Evolutionary conservation across 2,329 filamentous ascomycete species (phyloP).

Genomic region (Metarhizium album): DNA sequence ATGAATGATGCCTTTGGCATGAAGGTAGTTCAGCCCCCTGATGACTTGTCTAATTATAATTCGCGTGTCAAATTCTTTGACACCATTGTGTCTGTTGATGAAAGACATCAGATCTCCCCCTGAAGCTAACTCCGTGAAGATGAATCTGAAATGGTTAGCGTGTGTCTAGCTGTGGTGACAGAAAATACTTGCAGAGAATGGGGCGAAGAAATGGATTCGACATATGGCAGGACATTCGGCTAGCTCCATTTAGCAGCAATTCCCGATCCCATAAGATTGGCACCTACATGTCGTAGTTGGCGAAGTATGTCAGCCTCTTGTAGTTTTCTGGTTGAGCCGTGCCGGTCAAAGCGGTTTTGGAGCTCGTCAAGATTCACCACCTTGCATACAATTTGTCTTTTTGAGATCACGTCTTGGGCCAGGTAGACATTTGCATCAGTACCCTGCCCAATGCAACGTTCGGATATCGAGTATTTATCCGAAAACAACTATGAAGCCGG

Average conservation of each 20-base stretch:
- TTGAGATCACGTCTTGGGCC: conserved; percentile 35
- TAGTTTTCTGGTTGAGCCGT: conserved; percentile 26
- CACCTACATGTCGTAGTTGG: conserved; percentile 41
- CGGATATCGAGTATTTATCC: conserved; percentile 22
- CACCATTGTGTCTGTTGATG: conserved; percentile 21
- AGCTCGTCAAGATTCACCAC: conserved; percentile 39
- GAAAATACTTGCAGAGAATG: conserved; percentile 31
- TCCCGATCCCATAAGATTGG: neutral
- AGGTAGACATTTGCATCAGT: conserved; percentile 27
- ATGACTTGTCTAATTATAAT: conserved; percentile 38
- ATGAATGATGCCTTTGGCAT: conserved; percentile 38
- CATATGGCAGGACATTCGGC: conserved; percentile 44
- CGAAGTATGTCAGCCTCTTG: conserved; percentile 43
- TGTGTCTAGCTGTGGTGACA: neutral
- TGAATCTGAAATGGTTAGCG: conserved; percentile 28
- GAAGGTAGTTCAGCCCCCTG: conserved; percentile 35
- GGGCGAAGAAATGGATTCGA: conserved; percentile 38
- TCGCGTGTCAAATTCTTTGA: conserved; percentile 29
- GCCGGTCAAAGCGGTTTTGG: conserved; percentile 14
- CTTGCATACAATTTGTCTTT: conserved; percentile 59
- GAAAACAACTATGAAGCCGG: conserved; percentile 16
- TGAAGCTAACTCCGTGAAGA: conserved; percentile 46
- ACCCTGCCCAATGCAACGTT: conserved; percentile 26
- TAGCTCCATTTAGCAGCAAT: conserved; percentile 17
- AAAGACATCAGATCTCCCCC: conserved; percentile 45